Conservation (phyloP, 2,329 filamentous ascomycete species). For the Neocucurbitaria cava region DNA sequence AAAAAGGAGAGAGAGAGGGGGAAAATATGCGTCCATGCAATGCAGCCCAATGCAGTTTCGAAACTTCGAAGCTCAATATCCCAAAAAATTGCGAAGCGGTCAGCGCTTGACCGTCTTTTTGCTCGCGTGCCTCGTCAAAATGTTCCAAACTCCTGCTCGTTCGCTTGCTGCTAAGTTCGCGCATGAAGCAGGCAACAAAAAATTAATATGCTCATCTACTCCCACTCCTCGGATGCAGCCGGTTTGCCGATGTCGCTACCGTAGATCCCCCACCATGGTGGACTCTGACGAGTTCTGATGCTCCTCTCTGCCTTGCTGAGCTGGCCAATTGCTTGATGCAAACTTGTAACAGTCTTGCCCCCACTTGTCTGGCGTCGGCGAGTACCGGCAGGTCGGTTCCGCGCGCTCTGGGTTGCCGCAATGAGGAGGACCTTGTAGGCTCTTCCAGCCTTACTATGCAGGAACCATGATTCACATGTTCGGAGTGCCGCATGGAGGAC, state of each 20-base stretch:
- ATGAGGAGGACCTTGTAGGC: neutral
- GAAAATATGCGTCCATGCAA: neutral
- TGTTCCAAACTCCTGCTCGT: neutral
- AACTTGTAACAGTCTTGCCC: slow-evolving; percentile 4
- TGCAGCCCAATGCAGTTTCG: neutral
- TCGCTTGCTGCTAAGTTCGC: no score
- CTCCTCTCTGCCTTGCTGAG: neutral
- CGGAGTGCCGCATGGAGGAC: no score
- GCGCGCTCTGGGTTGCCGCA: neutral
- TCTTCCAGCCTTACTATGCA: neutral
- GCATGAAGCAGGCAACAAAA: no score
- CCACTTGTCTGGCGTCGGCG: slow-evolving; percentile 12
- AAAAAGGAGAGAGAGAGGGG: neutral
- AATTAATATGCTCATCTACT: neutral
- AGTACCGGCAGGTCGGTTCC: slow-evolving; percentile 12
- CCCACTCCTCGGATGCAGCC: neutral
- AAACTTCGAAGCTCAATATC: neutral
- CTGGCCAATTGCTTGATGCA: neutral
- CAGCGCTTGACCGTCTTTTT: slow-evolving; percentile 19
- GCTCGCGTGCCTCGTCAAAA: neutral
- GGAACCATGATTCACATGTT: neutral
- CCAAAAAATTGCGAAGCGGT: neutral
- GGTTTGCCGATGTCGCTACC: neutral
- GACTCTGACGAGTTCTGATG: neutral
- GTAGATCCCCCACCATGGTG: neutral